Conservation (phyloP, 441 rosid species). For the Dalechampia spathulata region DNA sequence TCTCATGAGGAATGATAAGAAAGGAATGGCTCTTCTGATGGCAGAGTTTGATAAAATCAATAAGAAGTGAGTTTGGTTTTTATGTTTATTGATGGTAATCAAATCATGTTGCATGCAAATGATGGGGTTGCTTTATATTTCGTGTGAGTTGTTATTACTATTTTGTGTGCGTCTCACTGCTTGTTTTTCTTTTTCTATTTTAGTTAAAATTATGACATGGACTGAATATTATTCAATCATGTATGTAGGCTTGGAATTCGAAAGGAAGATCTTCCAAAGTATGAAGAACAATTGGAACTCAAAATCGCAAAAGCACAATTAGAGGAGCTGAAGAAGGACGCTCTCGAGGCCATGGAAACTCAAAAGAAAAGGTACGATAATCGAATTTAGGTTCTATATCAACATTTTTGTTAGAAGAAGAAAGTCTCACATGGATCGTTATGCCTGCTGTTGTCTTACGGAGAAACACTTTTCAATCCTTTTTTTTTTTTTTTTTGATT, state of each 20-base stretch:
- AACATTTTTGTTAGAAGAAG: neutral
- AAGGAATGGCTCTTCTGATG: conserved; percentile 77
- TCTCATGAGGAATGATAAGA: conserved; percentile 85
- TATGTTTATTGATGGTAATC: neutral
- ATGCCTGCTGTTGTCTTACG: neutral
- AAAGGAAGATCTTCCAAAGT: conserved; percentile 87
- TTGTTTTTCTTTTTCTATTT: neutral
- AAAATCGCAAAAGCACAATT: conserved; percentile 85
- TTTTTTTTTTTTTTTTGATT: neutral
- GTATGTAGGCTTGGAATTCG: conserved; percentile 70
- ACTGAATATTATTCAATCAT: neutral
- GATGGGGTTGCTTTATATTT: neutral
- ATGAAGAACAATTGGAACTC: conserved; percentile 71
- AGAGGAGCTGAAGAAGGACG: conserved; percentile 86
- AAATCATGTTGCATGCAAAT: neutral
- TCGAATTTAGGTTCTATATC: neutral
- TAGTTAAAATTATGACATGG: neutral
- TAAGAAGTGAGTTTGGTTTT: conserved; percentile 48
- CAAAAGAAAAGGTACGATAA: conserved; percentile 67
- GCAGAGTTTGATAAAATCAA: conserved; percentile 91
- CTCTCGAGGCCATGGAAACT: conserved; percentile 84
- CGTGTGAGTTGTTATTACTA: too few species aligned
- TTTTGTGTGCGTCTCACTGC: too few species aligned
- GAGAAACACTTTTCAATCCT: neutral
- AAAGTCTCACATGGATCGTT: neutral